phyloP scores from a whole-genome alignment of 441 rosid genomes.

The Euphorbia schlechtendalii region DNA sequence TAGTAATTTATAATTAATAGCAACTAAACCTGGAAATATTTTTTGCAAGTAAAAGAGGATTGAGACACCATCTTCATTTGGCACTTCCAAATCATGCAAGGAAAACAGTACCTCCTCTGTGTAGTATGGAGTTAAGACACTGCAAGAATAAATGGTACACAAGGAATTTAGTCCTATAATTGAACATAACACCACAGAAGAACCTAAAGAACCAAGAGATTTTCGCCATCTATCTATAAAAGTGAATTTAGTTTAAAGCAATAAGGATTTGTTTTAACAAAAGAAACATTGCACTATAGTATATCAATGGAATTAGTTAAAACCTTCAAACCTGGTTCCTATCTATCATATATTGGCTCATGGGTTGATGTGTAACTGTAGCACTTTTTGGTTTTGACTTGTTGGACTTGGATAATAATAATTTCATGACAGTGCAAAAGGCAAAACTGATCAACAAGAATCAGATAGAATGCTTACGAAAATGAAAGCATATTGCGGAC shows the following conservation, averaged over 20 bases:
- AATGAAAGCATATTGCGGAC: constrained; percentile 99
- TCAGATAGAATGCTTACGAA: constrained; percentile 55
- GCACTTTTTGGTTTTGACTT: no score
- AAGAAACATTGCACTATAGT: not conserved
- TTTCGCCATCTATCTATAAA: not conserved
- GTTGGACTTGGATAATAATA: no score
- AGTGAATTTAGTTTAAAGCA: not conserved
- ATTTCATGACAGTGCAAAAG: not conserved
- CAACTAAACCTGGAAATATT: constrained; percentile 82
- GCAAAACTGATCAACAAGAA: not conserved
- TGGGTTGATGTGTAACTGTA: not conserved
- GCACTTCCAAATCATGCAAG: constrained; percentile 57
- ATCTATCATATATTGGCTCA: not conserved
- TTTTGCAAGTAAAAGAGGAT: constrained; percentile 95
- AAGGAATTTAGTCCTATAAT: not conserved
- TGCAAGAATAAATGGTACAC: constrained; percentile 18
- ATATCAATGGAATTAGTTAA: not conserved
- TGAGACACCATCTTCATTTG: constrained; percentile 98
- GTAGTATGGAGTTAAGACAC: constrained; percentile 98
- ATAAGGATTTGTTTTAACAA: not conserved
- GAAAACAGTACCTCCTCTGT: constrained; percentile 97
- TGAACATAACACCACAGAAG: constrained; percentile 2
- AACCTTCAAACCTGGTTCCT: not conserved
- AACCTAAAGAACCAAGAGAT: not conserved
- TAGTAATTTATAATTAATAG: not conserved